Percentiles rank a stretch among this genome's conserved stretches.
phyloP scores from a whole-genome alignment of 805 yeast species.

The Metschnikowia aberdeeniae region DNA sequence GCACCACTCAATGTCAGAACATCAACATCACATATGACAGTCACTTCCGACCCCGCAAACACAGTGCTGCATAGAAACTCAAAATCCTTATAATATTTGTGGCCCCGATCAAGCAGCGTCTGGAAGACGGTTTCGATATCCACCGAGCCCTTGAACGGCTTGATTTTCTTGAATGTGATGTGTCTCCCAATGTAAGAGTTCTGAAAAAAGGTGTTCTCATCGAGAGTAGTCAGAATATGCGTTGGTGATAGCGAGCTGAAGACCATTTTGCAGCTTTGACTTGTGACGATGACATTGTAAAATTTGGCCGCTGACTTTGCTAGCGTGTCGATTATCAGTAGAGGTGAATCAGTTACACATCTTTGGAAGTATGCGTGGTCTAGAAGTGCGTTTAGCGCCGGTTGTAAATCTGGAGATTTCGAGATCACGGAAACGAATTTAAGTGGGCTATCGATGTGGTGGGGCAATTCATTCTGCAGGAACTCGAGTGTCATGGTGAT shows the following conservation, averaged over 20 bases:
- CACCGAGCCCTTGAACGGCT: constrained; percentile 13
- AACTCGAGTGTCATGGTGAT: background rate
- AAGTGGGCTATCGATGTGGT: constrained; percentile 8
- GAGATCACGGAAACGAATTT: constrained; percentile 9
- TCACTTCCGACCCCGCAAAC: constrained; percentile 5
- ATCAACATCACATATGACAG: background rate
- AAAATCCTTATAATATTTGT: constrained; percentile 10
- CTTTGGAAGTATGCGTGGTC: background rate
- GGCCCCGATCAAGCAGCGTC: background rate
- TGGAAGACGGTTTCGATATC: constrained; percentile 3
- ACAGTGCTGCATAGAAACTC: constrained; percentile 5
- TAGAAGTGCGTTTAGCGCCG: background rate
- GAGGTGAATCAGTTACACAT: constrained; percentile 3
- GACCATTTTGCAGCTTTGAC: constrained; percentile 3
- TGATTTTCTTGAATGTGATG: constrained; percentile 8
- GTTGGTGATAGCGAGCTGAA: constrained; percentile 5
- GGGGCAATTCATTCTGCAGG: constrained; percentile 7
- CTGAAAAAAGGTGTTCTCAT: constrained; percentile 12
- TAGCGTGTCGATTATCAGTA: constrained; percentile 1
- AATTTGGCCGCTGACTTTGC: background rate
- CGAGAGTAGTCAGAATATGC: constrained; percentile 1
- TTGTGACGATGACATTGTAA: constrained; percentile 2
- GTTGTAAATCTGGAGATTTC: background rate
- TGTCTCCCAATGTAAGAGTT: constrained; percentile 14
- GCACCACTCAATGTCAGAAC: background rate